phyloP scores from a whole-genome alignment of 257 asterid species.

The Gentiana straminea region DNA sequence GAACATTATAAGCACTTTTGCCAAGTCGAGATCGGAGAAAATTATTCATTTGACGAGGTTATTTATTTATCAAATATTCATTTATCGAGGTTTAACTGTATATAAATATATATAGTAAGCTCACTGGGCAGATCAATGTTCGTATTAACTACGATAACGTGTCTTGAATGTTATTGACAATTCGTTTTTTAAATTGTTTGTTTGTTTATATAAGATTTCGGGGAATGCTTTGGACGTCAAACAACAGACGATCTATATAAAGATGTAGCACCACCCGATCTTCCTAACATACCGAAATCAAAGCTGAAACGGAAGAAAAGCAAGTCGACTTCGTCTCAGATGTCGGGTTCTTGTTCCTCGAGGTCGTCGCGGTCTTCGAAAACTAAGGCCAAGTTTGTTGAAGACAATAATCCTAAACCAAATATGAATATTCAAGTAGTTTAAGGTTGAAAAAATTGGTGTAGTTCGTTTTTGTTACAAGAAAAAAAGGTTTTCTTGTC shows the following conservation, averaged over 20 bases:
- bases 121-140: too few relatives aligned
- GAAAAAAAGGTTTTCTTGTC: background rate
- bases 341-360: conserved; percentile 37
- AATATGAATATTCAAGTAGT: conserved; percentile 55
- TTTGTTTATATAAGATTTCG: conserved; percentile 28
- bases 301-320: conserved; percentile 57
- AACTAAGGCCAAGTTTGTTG: conserved; percentile 44
- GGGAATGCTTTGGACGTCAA: conserved; percentile 30
- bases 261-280: conserved; percentile 25
- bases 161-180: too few relatives aligned
- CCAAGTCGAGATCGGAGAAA: too few relatives aligned
- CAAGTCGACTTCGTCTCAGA: conserved; percentile 44
- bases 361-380: conserved; percentile 36
- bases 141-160: too few relatives aligned
- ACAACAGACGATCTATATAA: conserved; percentile 29
- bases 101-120: too few relatives aligned
- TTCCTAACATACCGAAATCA: conserved; percentile 27
- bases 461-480: background rate
- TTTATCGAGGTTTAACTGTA: too few relatives aligned
- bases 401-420: conserved; percentile 29
- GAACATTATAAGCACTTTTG: too few relatives aligned
- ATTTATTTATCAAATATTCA: too few relatives aligned
- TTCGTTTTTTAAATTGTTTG: too few relatives aligned
- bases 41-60: too few relatives aligned
- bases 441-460: conserved; percentile 6